phyloP scores from a whole-genome alignment of 1,284 basidiomycete genomes.

The Moniliophthora roreri region DNA sequence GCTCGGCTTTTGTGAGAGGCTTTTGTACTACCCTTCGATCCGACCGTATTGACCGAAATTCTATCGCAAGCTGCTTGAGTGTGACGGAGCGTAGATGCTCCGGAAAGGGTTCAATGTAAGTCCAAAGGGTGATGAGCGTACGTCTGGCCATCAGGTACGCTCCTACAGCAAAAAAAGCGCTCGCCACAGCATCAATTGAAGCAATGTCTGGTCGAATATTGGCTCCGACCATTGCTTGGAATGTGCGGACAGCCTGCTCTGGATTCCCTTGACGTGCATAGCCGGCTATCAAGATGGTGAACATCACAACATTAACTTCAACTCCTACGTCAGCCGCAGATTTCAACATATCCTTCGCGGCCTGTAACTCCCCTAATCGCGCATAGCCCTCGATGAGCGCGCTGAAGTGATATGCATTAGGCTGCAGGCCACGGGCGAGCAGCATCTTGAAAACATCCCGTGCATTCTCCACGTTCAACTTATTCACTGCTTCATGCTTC shows the following conservation, averaged over 20 bases:
- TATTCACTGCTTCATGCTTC: conserved; percentile 53
- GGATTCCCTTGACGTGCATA: conserved; percentile 61
- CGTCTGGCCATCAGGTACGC: conserved; percentile 48
- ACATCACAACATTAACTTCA: conserved; percentile 60
- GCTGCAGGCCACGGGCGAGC: conserved; percentile 61
- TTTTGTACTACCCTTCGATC: conserved; percentile 17
- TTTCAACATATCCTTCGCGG: conserved; percentile 52
- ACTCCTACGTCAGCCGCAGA: conserved; percentile 49
- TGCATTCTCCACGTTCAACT: conserved; percentile 49
- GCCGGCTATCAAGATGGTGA: conserved; percentile 70
- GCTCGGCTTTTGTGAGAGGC: conserved; percentile 26
- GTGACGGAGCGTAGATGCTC: conserved; percentile 36
- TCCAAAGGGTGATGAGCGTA: conserved; percentile 63
- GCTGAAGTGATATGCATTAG: conserved; percentile 66
- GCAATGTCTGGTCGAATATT: conserved; percentile 67
- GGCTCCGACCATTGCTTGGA: conserved; percentile 60
- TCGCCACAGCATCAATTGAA: conserved; percentile 65
- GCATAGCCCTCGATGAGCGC: conserved; percentile 71
- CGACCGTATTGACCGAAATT: conserved; percentile 41
- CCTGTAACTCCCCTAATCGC: conserved; percentile 49
- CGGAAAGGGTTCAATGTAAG: conserved; percentile 63
- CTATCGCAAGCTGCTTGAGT: conserved; percentile 42
- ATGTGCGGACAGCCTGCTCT: conserved; percentile 48
- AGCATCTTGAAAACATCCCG: conserved; percentile 53
- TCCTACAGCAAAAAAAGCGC: conserved; percentile 61